Conservation (phyloP, 192 early-diverging fungal genomes). For the Bifiguratus adelaidae region DNA sequence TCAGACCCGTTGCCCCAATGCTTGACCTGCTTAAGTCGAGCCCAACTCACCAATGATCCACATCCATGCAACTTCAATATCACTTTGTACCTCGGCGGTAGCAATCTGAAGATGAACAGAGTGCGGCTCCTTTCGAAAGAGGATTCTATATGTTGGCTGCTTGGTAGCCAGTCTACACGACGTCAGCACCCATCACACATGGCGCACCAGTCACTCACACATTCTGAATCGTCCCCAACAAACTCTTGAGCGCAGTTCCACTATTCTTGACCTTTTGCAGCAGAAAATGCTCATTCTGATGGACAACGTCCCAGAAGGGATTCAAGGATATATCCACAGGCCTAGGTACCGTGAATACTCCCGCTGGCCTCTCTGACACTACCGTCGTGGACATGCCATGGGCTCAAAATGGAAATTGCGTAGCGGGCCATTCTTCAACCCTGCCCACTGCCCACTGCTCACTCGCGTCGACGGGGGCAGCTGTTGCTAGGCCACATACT, state of each 20-base stretch:
- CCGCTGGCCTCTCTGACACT: no score
- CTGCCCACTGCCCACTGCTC: no score
- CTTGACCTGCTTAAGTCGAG: background rate
- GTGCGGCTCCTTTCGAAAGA: slow-evolving; percentile 49
- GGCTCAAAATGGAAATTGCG: no score
- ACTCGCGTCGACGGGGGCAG: no score
- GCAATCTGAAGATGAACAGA: slow-evolving; percentile 60
- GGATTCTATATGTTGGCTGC: slow-evolving; percentile 80
- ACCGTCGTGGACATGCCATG: no score
- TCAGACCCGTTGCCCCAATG: no score
- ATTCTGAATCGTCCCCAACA: slow-evolving; percentile 84
- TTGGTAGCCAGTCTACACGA: slow-evolving; percentile 69
- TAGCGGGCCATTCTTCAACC: no score
- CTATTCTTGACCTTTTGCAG: slow-evolving; percentile 55
- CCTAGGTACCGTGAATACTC: slow-evolving; percentile 33
- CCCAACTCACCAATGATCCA: slow-evolving; percentile 62
- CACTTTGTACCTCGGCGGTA: slow-evolving; percentile 63
- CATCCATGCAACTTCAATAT: slow-evolving; percentile 78
- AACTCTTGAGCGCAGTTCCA: slow-evolving; percentile 43
- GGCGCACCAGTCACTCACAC: slow-evolving; percentile 38
- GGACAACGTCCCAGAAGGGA: slow-evolving; percentile 54
- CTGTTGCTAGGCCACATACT: no score
- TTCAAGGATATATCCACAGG: slow-evolving; percentile 35
- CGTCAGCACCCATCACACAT: background rate
- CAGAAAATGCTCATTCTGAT: slow-evolving; percentile 47